Percentiles rank a stretch among this genome's conserved stretches.
These are phyloP conservation scores for Camellia granthamiana DNA, from an alignment of 148 eudicot species.

Conservation along the genomic window DNA sequence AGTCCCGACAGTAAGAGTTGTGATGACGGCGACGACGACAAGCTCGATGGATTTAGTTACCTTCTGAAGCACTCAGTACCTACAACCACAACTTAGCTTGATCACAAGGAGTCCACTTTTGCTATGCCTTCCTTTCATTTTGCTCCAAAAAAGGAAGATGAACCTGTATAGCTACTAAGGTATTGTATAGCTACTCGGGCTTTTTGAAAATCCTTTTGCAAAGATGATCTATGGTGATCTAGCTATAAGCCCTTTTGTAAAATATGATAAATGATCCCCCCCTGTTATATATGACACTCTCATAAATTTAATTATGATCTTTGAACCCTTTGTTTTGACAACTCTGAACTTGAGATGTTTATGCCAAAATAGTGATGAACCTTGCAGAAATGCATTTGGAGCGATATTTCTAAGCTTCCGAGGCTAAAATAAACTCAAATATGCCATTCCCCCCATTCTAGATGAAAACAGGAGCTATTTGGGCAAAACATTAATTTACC, in stretches of 20 bases:
- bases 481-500: background rate
- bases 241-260: background rate
- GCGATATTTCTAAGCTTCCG: background rate
- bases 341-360: background rate
- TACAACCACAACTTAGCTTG: background rate
- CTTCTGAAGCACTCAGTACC: background rate
- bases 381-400: background rate
- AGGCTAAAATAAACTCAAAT: no score
- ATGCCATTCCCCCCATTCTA: background rate
- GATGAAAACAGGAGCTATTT: background rate
- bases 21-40: background rate
- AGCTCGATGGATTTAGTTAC: background rate
- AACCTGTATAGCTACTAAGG: no score
- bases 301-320: no score
- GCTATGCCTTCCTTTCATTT: background rate
- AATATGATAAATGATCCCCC: background rate
- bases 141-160: background rate
- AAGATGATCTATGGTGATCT: background rate
- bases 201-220: background rate
- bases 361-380: background rate
- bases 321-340: background rate
- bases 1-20: background rate
- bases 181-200: background rate
- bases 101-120: no score
- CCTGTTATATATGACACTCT: no score